phyloP scores from a whole-genome alignment of 2,329 filamentous ascomycete genomes.

The Aphanocladium album region DNA sequence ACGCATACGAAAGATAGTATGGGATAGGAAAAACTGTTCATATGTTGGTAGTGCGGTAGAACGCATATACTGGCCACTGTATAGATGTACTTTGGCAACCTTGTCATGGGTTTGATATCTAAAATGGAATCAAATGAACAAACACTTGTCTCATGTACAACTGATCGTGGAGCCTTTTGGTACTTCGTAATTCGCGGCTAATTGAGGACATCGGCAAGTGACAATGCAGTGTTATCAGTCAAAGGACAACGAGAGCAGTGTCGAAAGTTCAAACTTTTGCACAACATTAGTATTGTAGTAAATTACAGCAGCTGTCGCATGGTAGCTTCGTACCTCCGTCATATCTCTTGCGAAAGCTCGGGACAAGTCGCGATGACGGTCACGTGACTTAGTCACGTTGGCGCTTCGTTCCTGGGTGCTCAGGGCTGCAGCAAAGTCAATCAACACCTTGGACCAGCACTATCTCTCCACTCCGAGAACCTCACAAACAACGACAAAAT shows the following conservation, averaged over 20 bases:
- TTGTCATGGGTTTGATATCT: constrained; percentile 8
- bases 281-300: no score
- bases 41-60: constrained; percentile 11
- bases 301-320: neutral
- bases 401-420: constrained; percentile 20
- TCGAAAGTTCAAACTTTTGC: no score
- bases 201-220: neutral
- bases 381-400: constrained; percentile 13
- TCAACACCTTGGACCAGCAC: constrained; percentile 41
- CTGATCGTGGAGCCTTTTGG: neutral
- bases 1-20: constrained; percentile 7
- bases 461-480: constrained; percentile 44
- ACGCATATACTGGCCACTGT: constrained; percentile 10
- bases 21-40: constrained; percentile 14
- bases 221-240: neutral
- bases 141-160: neutral
- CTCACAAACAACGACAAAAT: constrained; percentile 52
- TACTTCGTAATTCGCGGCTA: no score
- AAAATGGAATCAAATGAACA: constrained; percentile 13
- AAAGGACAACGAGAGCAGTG: no score
- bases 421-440: constrained; percentile 39
- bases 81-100: constrained; percentile 4
- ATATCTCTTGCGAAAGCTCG: neutral
- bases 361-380: constrained; percentile 10
- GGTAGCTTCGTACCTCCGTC: neutral